phyloP scores from a whole-genome alignment of 148 eudicot genomes.

The Oxyria digyna region DNA sequence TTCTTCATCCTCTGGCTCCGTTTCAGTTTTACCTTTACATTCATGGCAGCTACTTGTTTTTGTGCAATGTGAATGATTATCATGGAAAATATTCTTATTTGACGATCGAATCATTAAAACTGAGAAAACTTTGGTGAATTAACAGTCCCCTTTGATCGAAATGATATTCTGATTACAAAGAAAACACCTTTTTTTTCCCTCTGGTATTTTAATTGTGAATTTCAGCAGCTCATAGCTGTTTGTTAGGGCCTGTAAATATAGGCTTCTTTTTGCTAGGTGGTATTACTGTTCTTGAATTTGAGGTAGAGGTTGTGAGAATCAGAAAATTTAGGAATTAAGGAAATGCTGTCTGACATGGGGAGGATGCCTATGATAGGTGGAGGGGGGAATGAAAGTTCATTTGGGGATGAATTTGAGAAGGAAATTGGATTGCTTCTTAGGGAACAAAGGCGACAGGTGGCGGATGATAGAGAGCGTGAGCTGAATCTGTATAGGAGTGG shows the following conservation, averaged over 20 bases:
- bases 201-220: background rate
- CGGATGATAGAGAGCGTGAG: constrained; percentile 61
- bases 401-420: constrained; percentile 77
- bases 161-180: background rate
- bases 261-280: background rate
- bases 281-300: background rate
- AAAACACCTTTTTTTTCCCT: background rate
- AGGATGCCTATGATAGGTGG: constrained; percentile 40
- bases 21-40: background rate
- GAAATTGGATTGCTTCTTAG: constrained; percentile 63
- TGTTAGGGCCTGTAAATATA: constrained; percentile 5
- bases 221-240: background rate
- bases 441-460: constrained; percentile 48
- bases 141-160: background rate
- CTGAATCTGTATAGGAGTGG: constrained; percentile 79
- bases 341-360: constrained; percentile 59
- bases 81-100: background rate
- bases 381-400: constrained; percentile 48
- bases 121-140: background rate
- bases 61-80: background rate
- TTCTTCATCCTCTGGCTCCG: background rate
- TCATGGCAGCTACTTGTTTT: background rate
- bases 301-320: background rate
- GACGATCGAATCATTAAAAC: background rate
- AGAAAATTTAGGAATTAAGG: background rate